phyloP scores from a whole-genome alignment of 2,329 filamentous ascomycete species.

The Ophioceras dolichostomum region DNA sequence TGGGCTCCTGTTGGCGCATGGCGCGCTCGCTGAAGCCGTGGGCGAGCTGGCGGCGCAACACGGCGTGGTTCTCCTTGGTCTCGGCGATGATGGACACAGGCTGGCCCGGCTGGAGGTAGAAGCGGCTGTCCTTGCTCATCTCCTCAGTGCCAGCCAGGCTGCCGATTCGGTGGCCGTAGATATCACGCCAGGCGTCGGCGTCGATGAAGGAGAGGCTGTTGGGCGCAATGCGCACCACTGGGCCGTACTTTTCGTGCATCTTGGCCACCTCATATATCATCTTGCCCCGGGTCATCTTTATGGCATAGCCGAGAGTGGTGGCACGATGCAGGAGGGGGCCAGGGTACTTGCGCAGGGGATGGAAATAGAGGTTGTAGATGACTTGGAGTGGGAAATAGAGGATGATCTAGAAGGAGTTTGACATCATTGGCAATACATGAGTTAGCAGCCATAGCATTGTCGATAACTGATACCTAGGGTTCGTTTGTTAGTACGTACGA shows the following conservation, averaged over 20 bases:
- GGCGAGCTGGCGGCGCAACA: slow-evolving; percentile 20
- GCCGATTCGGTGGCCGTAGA: slow-evolving; percentile 17
- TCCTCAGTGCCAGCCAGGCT: slow-evolving; percentile 5
- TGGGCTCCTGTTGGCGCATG: slow-evolving; percentile 27
- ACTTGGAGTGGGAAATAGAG: neutral
- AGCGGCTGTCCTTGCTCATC: slow-evolving; percentile 5
- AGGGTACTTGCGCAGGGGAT: slow-evolving; percentile 6
- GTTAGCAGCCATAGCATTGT: too few relatives aligned
- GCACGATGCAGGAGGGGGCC: slow-evolving; percentile 4
- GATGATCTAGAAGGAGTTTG: neutral
- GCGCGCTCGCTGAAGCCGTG: slow-evolving; percentile 25
- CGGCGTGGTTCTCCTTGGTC: slow-evolving; percentile 16
- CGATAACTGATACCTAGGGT: too few relatives aligned
- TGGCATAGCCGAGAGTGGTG: neutral
- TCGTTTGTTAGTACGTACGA: neutral
- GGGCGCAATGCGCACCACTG: slow-evolving; percentile 27
- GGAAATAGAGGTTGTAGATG: slow-evolving; percentile 6
- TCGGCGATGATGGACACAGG: slow-evolving; percentile 6
- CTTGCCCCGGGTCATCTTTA: slow-evolving; percentile 6
- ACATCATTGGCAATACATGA: too few relatives aligned
- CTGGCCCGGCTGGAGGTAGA: slow-evolving; percentile 5
- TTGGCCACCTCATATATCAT: slow-evolving; percentile 8
- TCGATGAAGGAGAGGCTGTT: slow-evolving; percentile 26
- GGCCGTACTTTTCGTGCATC: slow-evolving; percentile 17
- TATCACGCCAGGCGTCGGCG: slow-evolving; percentile 21